phyloP scores from a whole-genome alignment of 495 filamentous ascomycete species.

The Penicillium steckii region DNA sequence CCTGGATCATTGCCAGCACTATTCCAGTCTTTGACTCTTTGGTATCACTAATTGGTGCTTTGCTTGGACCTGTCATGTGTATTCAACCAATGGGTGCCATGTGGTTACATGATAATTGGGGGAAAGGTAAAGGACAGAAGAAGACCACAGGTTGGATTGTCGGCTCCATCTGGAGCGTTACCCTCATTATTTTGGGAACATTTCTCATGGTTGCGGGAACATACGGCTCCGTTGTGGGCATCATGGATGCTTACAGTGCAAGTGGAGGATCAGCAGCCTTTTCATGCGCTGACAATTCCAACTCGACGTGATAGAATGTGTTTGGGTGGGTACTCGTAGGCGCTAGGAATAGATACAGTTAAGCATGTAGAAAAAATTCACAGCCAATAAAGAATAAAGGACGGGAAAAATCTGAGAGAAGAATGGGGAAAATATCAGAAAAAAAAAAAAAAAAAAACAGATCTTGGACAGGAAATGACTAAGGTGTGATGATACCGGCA shows the following conservation, averaged over 20 bases:
- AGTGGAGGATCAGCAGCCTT: slow-evolving; percentile 5
- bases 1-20: slow-evolving; percentile 67
- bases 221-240: slow-evolving; percentile 39
- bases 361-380: too few relatives aligned
- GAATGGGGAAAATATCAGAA: too few relatives aligned
- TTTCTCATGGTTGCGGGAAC: slow-evolving; percentile 18
- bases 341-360: too few relatives aligned
- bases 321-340: too few relatives aligned
- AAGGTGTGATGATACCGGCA: too few relatives aligned
- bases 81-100: slow-evolving; percentile 47
- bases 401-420: too few relatives aligned
- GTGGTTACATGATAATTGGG: slow-evolving; percentile 48
- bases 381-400: too few relatives aligned
- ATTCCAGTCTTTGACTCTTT: slow-evolving; percentile 69
- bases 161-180: neutral
- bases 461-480: too few relatives aligned
- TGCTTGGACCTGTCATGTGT: slow-evolving; percentile 51
- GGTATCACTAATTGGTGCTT: slow-evolving; percentile 57
- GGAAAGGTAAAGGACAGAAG: slow-evolving; percentile 35
- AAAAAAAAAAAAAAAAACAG: too few relatives aligned
- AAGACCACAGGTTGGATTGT: neutral
- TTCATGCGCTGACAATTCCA: slow-evolving; percentile 8
- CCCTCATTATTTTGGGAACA: slow-evolving; percentile 1
- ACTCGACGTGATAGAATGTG: neutral
- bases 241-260: slow-evolving; percentile 37